Evolutionary conservation across 305 asterid species (phyloP), one percentile per base, ranked within the genome.

Genomic region (Andrographis paniculata): DNA sequence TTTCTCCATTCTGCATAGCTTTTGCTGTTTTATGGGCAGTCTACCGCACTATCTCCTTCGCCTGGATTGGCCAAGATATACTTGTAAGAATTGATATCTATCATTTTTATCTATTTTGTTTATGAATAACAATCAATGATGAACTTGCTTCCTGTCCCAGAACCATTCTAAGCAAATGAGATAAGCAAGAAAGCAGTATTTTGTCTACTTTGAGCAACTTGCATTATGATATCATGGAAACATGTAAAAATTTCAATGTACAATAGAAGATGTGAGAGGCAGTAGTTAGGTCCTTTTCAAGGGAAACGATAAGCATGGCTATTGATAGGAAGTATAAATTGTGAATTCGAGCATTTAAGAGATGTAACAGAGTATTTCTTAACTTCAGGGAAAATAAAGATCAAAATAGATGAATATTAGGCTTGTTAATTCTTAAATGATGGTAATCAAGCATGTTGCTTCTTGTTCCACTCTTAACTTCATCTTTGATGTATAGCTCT

Each of bases 51-150:
- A 60, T 67, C 58, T 70, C 85, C 62, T 84, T 78, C 31, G 96
- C 99, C 47, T 92, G 99, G 99, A 81, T 92, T 50, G 99, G 96
- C 68, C 99, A 92, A 75, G 95, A 92, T 71, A 84, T 92, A 64
- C 94, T 92, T 58, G 99, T 92, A 81, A 73, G 96, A 41, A 37
- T 21, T 20, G 33, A 20, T 5, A 5, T 3, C 9, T 2, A 3
- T 17, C 14, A 10, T 38, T 14, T 15, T 6, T n/a, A 35, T 35
- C 16, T 38, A 16, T 2, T 6, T 38, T 38, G 43, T 15, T 38
- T 35, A 14, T 14, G 18, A 38, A 15, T 38, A 13, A 4, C 16
- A 11, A 38, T 11, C 16, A 2, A 15, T 5, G 12, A 14, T 6
- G 14, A 38, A 14, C 16, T 38, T n/a, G 1, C 9, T 9, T 11